Evolutionary conservation across 176 grass and related monocot species (phyloP).

Genomic region (Aechmea fasciata): DNA sequence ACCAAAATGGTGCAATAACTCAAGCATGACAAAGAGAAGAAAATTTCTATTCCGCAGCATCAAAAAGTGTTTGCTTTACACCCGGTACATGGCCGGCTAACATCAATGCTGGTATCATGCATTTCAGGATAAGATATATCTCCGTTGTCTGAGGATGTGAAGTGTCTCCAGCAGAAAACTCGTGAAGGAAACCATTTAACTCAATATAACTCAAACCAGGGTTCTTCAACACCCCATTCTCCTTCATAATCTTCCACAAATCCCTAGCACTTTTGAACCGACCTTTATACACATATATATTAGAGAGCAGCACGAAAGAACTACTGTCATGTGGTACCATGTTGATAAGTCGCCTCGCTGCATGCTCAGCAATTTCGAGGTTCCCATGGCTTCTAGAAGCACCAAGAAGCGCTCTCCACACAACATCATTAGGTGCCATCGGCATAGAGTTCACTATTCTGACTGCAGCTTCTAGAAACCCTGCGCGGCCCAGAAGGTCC

Average conservation of each 20-base stretch:
- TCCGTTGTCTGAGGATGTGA: constrained; percentile 11
- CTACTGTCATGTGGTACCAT: constrained; percentile 17
- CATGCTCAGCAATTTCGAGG: constrained; percentile 8
- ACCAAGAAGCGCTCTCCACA: constrained; percentile 21
- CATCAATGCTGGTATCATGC: constrained; percentile 4
- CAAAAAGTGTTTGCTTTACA: not conserved
- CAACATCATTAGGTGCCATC: constrained; percentile 12
- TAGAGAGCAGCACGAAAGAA: constrained; percentile 15
- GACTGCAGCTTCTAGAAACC: constrained; percentile 9
- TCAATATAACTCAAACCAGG: constrained; percentile 19
- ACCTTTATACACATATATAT: constrained; percentile 6
- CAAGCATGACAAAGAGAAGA: not conserved
- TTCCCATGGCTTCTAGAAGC: constrained; percentile 16
- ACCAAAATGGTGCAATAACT: not conserved
- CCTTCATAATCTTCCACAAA: constrained; percentile 19
- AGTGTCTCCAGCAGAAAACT: constrained; percentile 9
- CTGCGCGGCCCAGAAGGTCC: constrained; percentile 20
- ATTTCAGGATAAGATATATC: constrained; percentile 7
- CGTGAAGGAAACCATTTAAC: constrained; percentile 8
- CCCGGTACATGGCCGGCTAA: constrained; percentile 1
- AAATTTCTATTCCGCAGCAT: not conserved
- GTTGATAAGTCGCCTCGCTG: constrained; percentile 11
- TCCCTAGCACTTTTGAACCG: constrained; percentile 7
- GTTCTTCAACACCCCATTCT: constrained; percentile 13
- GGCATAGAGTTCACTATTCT: constrained; percentile 11